Conservation (phyloP, 345 rosid genomes). For the Citropsis articulata region DNA sequence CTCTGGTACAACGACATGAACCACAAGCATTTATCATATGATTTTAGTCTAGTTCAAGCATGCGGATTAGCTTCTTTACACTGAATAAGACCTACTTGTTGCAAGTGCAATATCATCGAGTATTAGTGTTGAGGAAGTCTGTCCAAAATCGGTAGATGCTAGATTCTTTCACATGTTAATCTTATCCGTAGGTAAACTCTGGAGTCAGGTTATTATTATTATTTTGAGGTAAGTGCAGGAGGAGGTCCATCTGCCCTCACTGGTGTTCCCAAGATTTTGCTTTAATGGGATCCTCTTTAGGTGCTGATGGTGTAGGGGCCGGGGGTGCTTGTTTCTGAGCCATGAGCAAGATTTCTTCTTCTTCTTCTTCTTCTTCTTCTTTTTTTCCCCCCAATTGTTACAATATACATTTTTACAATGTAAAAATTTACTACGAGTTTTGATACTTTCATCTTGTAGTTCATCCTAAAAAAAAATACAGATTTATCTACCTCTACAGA, state of each 20-base stretch:
- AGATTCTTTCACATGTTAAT: neutral
- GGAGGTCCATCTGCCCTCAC: neutral
- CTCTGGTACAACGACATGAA: conserved; percentile 9
- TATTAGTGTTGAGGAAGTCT: neutral
- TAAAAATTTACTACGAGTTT: too few relatives aligned
- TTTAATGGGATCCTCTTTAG: conserved; percentile 3
- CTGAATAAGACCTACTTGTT: neutral
- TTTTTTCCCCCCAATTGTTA: too few relatives aligned
- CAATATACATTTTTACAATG: too few relatives aligned
- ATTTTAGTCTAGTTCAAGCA: neutral
- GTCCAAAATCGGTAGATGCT: neutral
- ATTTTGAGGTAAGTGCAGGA: conserved; percentile 4
- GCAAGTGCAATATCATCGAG: neutral
- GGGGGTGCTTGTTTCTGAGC: conserved; percentile 7
- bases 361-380: too few relatives aligned
- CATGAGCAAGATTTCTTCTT: neutral
- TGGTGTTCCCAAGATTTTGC: conserved; percentile 12
- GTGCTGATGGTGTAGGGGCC: conserved; percentile 43
- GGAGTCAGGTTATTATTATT: conserved; percentile 17
- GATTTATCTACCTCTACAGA: too few relatives aligned
- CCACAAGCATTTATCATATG: neutral
- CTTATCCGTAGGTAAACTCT: neutral
- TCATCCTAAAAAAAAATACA: too few relatives aligned
- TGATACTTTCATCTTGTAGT: too few relatives aligned
- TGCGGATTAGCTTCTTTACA: neutral